These are phyloP conservation scores for sorghum (Sorghum bicolor) DNA, from an alignment of 176 grass and related monocot genomes.

Conservation along the genomic window Sorghum_bicolor_NCBIv3 NC_012870.2:69136001-69136500, in stretches of 20 bases:
- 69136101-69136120: slow-evolving; percentile 54
- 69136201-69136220: slow-evolving; percentile 55
- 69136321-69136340: slow-evolving; percentile 54
- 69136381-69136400: slow-evolving; percentile 51
- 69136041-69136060: slow-evolving; percentile 42
- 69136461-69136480: slow-evolving; percentile 30
- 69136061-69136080: slow-evolving; percentile 37
- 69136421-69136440: slow-evolving; percentile 34
- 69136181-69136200: slow-evolving; percentile 48
- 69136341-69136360: slow-evolving; percentile 52
- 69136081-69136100: slow-evolving; percentile 40
- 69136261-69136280: slow-evolving; percentile 69
- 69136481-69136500: slow-evolving; percentile 18
- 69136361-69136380: slow-evolving; percentile 77
- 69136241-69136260: slow-evolving; percentile 65
- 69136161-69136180: slow-evolving; percentile 50
- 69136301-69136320: slow-evolving; percentile 72
- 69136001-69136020: slow-evolving; percentile 8
- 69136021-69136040: slow-evolving; percentile 26
- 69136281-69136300: slow-evolving; percentile 34
- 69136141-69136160: slow-evolving; percentile 68
- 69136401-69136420: slow-evolving; percentile 60
- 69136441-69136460: slow-evolving; percentile 31
- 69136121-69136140: slow-evolving; percentile 37
- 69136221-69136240: slow-evolving; percentile 61